Conservation (phyloP, 352 stramenopile species). For the Halophytophthora polymorphica region DNA sequence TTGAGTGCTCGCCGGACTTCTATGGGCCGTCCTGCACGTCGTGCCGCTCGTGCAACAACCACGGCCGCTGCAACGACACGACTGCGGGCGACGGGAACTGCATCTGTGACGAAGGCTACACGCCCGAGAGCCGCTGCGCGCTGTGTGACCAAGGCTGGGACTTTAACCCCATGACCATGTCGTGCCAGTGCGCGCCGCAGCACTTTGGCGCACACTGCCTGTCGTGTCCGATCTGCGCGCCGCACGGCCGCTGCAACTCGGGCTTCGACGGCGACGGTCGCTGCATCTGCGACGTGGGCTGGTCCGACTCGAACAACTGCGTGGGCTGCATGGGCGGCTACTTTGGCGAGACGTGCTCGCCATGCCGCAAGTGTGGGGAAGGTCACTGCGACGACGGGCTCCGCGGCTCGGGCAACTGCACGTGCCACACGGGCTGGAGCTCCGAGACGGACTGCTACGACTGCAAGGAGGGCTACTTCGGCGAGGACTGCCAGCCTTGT, state of each 20-base stretch:
- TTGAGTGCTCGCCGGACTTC: conserved; percentile 65
- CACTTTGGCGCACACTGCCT: conserved; percentile 78
- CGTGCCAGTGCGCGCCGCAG: conserved; percentile 78
- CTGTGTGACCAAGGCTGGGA: conserved; percentile 84
- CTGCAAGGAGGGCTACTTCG: conserved; percentile 80
- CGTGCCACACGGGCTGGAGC: conserved; percentile 81
- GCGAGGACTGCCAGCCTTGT: conserved; percentile 65
- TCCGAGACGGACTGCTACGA: conserved; percentile 76
- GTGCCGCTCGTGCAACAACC: conserved; percentile 82
- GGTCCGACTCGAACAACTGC: conserved; percentile 87
- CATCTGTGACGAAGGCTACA: conserved; percentile 86
- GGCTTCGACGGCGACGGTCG: conserved; percentile 76
- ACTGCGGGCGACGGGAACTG: conserved; percentile 61
- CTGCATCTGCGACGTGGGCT: conserved; percentile 83
- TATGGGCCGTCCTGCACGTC: conserved; percentile 76
- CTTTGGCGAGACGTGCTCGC: conserved; percentile 63
- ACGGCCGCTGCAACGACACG: conserved; percentile 78
- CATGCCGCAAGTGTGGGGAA: conserved; percentile 77
- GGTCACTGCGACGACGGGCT: conserved; percentile 80
- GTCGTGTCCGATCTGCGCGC: conserved; percentile 81
- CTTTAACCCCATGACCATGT: conserved; percentile 87
- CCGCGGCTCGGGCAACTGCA: conserved; percentile 70
- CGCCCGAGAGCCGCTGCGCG: conserved; percentile 63
- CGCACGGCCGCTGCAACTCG: conserved; percentile 81
- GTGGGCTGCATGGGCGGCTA: conserved; percentile 85